A percentile compares a stretch with the other conserved stretches of the same genome.
Evolutionary conservation across 495 filamentous ascomycete species (phyloP).

Genomic region (Penicillium mononematosum): DNA sequence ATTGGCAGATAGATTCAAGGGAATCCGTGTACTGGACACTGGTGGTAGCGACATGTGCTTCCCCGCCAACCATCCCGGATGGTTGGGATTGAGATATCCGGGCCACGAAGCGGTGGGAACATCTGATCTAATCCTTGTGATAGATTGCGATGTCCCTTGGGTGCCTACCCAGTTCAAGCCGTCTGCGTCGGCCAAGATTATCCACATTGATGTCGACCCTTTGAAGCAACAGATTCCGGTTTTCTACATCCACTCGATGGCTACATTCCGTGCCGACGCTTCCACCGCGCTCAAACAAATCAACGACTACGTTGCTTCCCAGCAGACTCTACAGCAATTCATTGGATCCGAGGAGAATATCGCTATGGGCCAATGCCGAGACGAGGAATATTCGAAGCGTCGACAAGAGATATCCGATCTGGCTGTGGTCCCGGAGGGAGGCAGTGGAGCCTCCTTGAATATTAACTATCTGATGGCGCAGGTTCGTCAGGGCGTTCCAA

Average conservation of each 20-base stretch:
- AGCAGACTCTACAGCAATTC: slow-evolving; percentile 43
- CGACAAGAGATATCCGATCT: slow-evolving; percentile 57
- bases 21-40: slow-evolving; percentile 76
- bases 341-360: slow-evolving; percentile 46
- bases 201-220: slow-evolving; percentile 84
- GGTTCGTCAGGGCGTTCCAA: slow-evolving; percentile 63
- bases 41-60: slow-evolving; percentile 96
- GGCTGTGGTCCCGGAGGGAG: slow-evolving; percentile 51
- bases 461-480: slow-evolving; percentile 66
- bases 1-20: slow-evolving; percentile 75
- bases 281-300: slow-evolving; percentile 72
- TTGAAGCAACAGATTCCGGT: slow-evolving; percentile 85
- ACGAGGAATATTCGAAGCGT: slow-evolving; percentile 57
- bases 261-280: slow-evolving; percentile 74
- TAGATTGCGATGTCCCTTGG: slow-evolving; percentile 84
- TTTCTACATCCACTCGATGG: slow-evolving; percentile 72
- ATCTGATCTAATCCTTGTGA: slow-evolving; percentile 80
- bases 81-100: slow-evolving; percentile 76
- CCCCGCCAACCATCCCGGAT: slow-evolving; percentile 72
- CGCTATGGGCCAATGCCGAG: slow-evolving; percentile 54
- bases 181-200: slow-evolving; percentile 59
- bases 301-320: slow-evolving; percentile 54
- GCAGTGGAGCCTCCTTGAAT: slow-evolving; percentile 63
- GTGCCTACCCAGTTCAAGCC: slow-evolving; percentile 61
- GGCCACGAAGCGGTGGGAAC: slow-evolving; percentile 69